phyloP scores from a whole-genome alignment of 2,329 filamentous ascomycete species.

The Penicillium palitans region DNA sequence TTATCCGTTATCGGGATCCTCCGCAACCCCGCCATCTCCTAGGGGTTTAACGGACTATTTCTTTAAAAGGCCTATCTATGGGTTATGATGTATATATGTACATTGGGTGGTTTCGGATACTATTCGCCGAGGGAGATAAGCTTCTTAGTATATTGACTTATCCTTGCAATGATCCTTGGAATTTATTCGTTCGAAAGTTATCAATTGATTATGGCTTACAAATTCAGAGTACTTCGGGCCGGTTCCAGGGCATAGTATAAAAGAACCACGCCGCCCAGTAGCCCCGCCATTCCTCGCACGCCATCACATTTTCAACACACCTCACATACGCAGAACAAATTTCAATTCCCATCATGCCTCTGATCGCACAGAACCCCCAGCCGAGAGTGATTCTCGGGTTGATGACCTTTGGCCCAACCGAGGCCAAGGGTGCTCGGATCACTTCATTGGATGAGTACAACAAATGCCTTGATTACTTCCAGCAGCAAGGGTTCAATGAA shows the following conservation, averaged over 20 bases:
- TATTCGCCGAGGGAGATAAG: background rate
- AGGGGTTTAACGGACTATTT: background rate
- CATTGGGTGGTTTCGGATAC: background rate
- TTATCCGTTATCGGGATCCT: slow-evolving; percentile 21
- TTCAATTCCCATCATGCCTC: slow-evolving; percentile 32
- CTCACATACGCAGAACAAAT: background rate
- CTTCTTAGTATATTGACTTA: background rate
- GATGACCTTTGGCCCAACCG: slow-evolving; percentile 78
- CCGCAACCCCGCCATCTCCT: slow-evolving; percentile 22
- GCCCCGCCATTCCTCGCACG: slow-evolving; percentile 1
- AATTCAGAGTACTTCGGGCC: background rate
- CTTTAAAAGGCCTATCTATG: background rate
- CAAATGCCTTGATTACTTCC: slow-evolving; percentile 70
- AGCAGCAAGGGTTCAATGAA: slow-evolving; percentile 77
- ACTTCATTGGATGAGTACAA: slow-evolving; percentile 70
- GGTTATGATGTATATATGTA: background rate
- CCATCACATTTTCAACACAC: slow-evolving; percentile 2
- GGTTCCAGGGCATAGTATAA: background rate
- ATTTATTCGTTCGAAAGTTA: background rate
- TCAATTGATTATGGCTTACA: background rate
- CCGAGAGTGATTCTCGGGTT: slow-evolving; percentile 77
- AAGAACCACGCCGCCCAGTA: background rate
- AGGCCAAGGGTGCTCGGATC: slow-evolving; percentile 66
- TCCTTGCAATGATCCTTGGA: background rate
- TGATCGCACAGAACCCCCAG: slow-evolving; percentile 47